Percentiles rank a stretch among this genome's conserved stretches.
Conservation (phyloP, 352 stramenopile genomes). For the Pythium brassicae region DNA sequence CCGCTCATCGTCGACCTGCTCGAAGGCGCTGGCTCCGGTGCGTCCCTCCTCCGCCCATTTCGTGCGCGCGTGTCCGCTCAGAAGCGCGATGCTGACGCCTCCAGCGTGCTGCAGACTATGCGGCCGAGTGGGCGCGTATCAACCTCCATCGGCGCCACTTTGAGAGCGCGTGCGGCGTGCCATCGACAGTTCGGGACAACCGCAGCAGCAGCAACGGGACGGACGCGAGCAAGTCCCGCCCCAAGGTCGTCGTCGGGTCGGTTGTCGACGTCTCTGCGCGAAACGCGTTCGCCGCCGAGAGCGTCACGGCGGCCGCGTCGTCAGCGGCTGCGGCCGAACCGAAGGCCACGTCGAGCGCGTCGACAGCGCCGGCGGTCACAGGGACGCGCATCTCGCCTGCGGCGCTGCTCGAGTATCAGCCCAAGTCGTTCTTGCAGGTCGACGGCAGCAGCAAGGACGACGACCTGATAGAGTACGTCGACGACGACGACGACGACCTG, state of each 20-base stretch:
- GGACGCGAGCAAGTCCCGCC: slow-evolving; percentile 1
- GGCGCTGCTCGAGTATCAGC: slow-evolving; percentile 67
- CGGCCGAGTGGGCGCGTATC: slow-evolving; percentile 65
- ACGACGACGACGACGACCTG: slow-evolving; percentile 66
- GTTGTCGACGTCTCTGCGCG: slow-evolving; percentile 15
- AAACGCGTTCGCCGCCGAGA: slow-evolving; percentile 15
- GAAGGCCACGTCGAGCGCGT: slow-evolving; percentile 5
- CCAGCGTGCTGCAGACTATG: slow-evolving; percentile 33
- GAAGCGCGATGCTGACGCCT: neutral
- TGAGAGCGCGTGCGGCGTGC: slow-evolving; percentile 65
- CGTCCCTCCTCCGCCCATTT: neutral
- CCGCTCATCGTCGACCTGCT: slow-evolving; percentile 59
- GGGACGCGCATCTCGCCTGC: slow-evolving; percentile 19
- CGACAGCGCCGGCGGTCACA: slow-evolving; percentile 10
- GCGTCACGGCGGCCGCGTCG: neutral
- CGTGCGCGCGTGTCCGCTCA: neutral
- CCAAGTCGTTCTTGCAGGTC: slow-evolving; percentile 65
- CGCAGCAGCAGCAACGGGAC: slow-evolving; percentile 3
- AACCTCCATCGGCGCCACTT: slow-evolving; percentile 80
- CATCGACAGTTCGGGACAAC: slow-evolving; percentile 42
- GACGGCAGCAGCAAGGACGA: slow-evolving; percentile 42
- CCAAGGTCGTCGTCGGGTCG: slow-evolving; percentile 9
- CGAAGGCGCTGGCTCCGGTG: slow-evolving; percentile 58
- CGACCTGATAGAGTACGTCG: slow-evolving; percentile 53
- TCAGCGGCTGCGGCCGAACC: slow-evolving; percentile 3